Percentiles rank a stretch among this genome's conserved stretches.
Evolutionary conservation across 148 eudicot species (phyloP).

Genomic region (Heliamphora exappendiculata): DNA sequence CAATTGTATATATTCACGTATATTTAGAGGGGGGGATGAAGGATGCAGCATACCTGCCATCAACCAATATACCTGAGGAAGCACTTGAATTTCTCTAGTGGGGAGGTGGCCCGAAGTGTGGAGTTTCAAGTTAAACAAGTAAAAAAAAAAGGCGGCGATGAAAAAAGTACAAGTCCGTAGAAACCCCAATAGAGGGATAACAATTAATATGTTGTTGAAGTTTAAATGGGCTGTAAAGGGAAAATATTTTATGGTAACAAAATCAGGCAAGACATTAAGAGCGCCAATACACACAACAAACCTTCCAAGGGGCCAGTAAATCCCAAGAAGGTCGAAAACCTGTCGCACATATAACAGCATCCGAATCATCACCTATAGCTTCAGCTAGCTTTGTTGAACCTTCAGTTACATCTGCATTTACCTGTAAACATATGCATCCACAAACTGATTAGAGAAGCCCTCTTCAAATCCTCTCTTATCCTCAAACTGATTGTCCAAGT

Average conservation of each 20-base stretch:
- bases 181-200: background rate
- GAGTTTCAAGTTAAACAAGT: no score
- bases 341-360: slow-evolving; percentile 88
- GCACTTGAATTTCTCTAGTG: no score
- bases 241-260: background rate
- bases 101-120: no score
- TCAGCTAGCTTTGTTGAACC: slow-evolving; percentile 71
- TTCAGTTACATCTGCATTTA: slow-evolving; percentile 91
- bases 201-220: background rate
- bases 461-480: background rate
- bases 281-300: slow-evolving; percentile 16
- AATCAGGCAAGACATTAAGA: background rate
- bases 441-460: background rate
- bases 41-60: no score
- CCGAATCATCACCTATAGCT: slow-evolving; percentile 73
- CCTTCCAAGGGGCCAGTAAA: slow-evolving; percentile 89
- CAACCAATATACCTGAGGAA: no score
- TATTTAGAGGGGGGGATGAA: no score
- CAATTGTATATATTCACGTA: no score
- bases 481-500: background rate
- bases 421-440: slow-evolving; percentile 33
- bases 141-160: background rate
- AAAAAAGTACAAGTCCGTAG: background rate
- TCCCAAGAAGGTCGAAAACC: slow-evolving; percentile 82
- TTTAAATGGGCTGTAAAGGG: background rate